phyloP scores from a whole-genome alignment of 495 filamentous ascomycete species.

The Annulohypoxylon maeteangense region DNA sequence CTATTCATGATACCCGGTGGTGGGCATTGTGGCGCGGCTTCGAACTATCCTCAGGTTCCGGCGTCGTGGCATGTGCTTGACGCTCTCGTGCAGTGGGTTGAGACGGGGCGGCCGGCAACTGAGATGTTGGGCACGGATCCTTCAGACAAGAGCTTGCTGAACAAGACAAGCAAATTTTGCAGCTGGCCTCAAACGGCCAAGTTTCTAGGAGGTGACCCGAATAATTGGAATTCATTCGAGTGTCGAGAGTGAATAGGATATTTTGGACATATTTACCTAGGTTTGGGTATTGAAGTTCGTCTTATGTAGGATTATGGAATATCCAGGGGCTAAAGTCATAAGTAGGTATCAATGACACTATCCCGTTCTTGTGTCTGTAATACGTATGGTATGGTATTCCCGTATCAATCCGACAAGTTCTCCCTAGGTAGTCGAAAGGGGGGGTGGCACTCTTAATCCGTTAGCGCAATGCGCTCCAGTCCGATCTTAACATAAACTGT shows the following conservation, averaged over 20 bases:
- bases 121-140: conserved; percentile 46
- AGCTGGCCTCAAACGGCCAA: conserved; percentile 52
- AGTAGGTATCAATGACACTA: too few relatives aligned
- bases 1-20: conserved; percentile 55
- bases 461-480: too few relatives aligned
- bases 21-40: conserved; percentile 54
- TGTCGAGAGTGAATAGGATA: conserved; percentile 8
- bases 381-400: too few relatives aligned
- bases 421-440: too few relatives aligned
- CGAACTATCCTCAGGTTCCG: conserved; percentile 49
- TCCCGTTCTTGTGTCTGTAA: neutral
- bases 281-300: neutral
- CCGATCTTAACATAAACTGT: too few relatives aligned
- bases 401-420: too few relatives aligned
- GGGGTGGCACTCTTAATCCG: too few relatives aligned
- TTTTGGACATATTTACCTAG: neutral
- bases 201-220: conserved; percentile 33
- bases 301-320: too few relatives aligned
- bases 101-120: conserved; percentile 37
- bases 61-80: conserved; percentile 50
- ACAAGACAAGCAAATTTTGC: conserved; percentile 51
- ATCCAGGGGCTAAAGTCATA: too few relatives aligned
- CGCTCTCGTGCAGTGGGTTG: conserved; percentile 49
- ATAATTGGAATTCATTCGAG: conserved; percentile 40
- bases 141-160: conserved; percentile 37